A percentile compares a stretch with the other conserved stretches of the same genome.
Conservation (phyloP, 2,329 filamentous ascomycete genomes). For the Epichloe gansuensis region DNA sequence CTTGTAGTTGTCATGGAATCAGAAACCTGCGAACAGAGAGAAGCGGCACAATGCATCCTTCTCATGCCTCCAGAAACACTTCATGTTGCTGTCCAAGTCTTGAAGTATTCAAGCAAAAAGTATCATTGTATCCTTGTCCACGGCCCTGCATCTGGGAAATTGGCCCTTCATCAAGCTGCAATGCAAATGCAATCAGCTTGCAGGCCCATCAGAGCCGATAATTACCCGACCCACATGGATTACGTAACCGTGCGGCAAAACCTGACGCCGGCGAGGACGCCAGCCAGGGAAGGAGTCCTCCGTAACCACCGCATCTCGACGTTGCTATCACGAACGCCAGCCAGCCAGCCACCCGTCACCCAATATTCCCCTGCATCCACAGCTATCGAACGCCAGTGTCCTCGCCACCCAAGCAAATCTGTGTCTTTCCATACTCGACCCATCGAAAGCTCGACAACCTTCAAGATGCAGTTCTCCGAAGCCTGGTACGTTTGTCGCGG, state of each 20-base stretch:
- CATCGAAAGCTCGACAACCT: conserved; percentile 19
- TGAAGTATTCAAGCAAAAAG: no score
- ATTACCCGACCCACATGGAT: neutral
- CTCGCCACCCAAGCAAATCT: neutral
- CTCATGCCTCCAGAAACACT: no score
- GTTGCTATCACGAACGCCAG: conserved; percentile 9
- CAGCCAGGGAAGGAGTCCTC: conserved; percentile 28
- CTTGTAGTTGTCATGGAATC: no score
- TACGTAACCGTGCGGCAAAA: conserved; percentile 25
- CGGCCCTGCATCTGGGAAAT: no score
- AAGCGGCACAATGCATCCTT: no score
- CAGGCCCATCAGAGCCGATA: neutral
- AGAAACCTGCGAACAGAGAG: no score
- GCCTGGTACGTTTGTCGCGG: conserved; percentile 55
- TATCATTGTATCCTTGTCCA: no score
- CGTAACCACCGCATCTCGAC: conserved; percentile 20
- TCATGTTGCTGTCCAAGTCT: no score
- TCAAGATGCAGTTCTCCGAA: conserved; percentile 60
- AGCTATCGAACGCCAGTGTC: conserved; percentile 1
- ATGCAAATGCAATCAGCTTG: neutral
- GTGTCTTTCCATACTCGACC: conserved; percentile 6
- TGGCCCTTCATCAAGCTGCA: neutral
- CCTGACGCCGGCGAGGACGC: conserved; percentile 27
- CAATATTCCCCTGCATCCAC: conserved; percentile 13
- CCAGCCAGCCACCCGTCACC: conserved; percentile 13